Evolutionary conservation across 371 early-diverging fungal genomes (phyloP).

Genomic region (Gilbertella persicaria): DNA sequence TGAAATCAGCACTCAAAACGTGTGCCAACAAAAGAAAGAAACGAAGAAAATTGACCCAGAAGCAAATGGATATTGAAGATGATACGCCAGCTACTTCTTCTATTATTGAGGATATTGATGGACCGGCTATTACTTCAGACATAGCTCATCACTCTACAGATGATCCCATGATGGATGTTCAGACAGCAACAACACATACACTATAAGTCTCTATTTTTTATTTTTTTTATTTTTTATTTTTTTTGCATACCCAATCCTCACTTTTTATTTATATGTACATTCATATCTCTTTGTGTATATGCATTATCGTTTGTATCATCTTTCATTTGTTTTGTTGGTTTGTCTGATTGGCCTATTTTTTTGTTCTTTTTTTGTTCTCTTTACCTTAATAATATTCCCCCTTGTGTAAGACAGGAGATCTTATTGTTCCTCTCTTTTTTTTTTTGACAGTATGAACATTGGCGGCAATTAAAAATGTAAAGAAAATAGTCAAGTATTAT

Average conservation of each 20-base stretch:
- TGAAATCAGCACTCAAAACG: slow-evolving; percentile 48
- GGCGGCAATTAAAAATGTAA: too few relatives aligned
- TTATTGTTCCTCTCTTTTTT: too few relatives aligned
- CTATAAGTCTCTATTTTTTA: background rate
- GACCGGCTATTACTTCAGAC: background rate
- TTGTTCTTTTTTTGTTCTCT: too few relatives aligned
- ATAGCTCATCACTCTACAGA: slow-evolving; percentile 2
- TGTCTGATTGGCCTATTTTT: background rate
- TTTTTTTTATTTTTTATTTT: background rate
- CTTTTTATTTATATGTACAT: background rate
- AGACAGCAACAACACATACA: slow-evolving; percentile 5
- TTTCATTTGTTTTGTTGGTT: background rate
- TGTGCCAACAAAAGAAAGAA: slow-evolving; percentile 28
- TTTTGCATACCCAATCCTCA: background rate
- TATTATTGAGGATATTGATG: background rate
- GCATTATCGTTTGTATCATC: too few relatives aligned
- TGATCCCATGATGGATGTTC: slow-evolving; percentile 26
- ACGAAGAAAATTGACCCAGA: slow-evolving; percentile 29
- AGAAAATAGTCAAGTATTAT: too few relatives aligned
- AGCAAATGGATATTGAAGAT: slow-evolving; percentile 29
- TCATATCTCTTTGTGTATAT: too few relatives aligned
- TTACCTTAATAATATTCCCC: too few relatives aligned
- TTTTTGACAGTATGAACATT: too few relatives aligned
- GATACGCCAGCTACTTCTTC: background rate
- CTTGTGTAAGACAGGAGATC: too few relatives aligned